phyloP scores from a whole-genome alignment of 805 yeast genomes.

The Clavispora santaluciae region DNA sequence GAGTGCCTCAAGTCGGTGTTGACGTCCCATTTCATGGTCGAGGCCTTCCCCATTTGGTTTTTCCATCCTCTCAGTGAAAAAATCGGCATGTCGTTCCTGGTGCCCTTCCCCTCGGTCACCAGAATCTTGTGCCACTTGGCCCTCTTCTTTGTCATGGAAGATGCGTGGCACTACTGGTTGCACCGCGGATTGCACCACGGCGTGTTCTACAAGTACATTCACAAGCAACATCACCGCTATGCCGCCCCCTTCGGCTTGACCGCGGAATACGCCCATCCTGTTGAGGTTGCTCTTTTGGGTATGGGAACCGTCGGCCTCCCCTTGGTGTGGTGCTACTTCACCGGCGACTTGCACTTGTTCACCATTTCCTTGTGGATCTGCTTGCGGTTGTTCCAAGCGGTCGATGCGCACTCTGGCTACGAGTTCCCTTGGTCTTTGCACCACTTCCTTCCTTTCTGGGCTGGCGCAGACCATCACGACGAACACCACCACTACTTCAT shows the following conservation, averaged over 20 bases:
- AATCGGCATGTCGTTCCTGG: constrained; percentile 70
- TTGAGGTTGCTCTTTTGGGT: constrained; percentile 86
- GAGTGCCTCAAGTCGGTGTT: constrained; percentile 84
- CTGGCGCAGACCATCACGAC: constrained; percentile 98
- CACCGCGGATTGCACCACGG: constrained; percentile 90
- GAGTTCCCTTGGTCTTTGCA: constrained; percentile 97
- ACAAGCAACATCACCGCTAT: constrained; percentile 95
- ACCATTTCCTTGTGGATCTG: constrained; percentile 89
- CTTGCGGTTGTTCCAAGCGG: constrained; percentile 89
- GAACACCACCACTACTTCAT: constrained; percentile 94
- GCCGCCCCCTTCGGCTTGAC: constrained; percentile 97
- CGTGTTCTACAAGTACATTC: constrained; percentile 84
- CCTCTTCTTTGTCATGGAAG: constrained; percentile 81
- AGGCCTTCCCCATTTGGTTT: constrained; percentile 94
- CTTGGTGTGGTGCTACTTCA: constrained; percentile 70
- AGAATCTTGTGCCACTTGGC: constrained; percentile 63
- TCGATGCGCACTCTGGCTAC: constrained; percentile 96
- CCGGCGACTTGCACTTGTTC: constrained; percentile 71
- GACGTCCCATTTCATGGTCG: constrained; percentile 83
- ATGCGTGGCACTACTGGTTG: constrained; percentile 95
- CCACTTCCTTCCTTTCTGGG: constrained; percentile 93
- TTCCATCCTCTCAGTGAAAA: constrained; percentile 88
- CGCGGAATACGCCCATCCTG: constrained; percentile 97
- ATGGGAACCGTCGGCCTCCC: constrained; percentile 97
- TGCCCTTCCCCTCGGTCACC: constrained; percentile 75